phyloP scores from a whole-genome alignment of 225 moss, liverwort and hornwort species.

The Polytrichum formosum region DNA sequence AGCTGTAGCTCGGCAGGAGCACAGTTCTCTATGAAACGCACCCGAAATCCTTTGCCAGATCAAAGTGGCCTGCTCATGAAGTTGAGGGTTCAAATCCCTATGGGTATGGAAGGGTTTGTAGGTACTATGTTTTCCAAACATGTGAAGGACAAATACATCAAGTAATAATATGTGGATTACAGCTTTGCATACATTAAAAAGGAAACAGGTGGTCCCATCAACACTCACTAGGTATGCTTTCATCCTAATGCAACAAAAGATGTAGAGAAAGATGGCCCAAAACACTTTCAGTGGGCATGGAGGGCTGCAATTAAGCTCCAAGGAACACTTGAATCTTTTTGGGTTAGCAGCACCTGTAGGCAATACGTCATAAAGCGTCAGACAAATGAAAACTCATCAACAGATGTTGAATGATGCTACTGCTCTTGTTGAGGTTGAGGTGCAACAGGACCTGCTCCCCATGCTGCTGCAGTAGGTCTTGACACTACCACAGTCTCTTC shows the following conservation, averaged over 20 bases:
- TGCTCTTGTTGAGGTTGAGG: conserved; percentile 49
- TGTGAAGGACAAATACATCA: too few species aligned
- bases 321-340: conserved; percentile 8
- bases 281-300: conserved; percentile 4
- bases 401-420: conserved; percentile 6
- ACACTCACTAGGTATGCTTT: conserved; percentile 14
- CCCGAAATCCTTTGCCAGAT: too few species aligned
- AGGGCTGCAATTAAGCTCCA: conserved; percentile 3
- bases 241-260: conserved; percentile 13
- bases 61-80: too few species aligned
- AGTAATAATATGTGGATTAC: too few species aligned
- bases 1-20: too few species aligned
- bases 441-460: conserved; percentile 42
- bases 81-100: too few species aligned
- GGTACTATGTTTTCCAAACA: too few species aligned
- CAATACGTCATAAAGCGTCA: conserved; percentile 25
- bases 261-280: conserved; percentile 14
- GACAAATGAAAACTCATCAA: conserved; percentile 17
- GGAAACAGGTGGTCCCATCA: conserved; percentile 2
- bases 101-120: too few species aligned
- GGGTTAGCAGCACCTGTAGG: conserved; percentile 12
- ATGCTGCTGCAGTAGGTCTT: conserved; percentile 42
- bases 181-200: background rate
- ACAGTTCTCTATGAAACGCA: too few species aligned
- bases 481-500: conserved; percentile 80